These are phyloP conservation scores for Didymella pomorum DNA, from an alignment of 2,329 filamentous ascomycete genomes.

Conservation along the genomic window DNA sequence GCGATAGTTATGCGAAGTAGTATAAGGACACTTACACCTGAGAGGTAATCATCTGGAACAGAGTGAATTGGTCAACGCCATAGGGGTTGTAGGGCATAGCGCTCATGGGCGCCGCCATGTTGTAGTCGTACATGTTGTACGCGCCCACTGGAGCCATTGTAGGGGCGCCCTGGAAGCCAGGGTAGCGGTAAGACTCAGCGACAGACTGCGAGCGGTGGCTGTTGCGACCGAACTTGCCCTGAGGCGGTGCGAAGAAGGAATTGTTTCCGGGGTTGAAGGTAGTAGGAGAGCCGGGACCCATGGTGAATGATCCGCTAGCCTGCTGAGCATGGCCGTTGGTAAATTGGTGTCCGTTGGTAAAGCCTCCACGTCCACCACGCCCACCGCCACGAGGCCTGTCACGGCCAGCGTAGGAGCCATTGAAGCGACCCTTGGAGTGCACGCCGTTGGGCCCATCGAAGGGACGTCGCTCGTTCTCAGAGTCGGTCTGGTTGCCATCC, in stretches of 20 bases:
- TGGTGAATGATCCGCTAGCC: conserved; percentile 44
- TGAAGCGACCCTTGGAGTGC: conserved; percentile 43
- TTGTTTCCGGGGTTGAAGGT: conserved; percentile 48
- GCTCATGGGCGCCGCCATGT: conserved; percentile 63
- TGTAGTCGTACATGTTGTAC: conserved; percentile 66
- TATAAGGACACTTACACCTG: conserved; percentile 59
- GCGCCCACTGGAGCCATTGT: conserved; percentile 57
- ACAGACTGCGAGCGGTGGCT: conserved; percentile 69
- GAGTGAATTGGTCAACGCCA: conserved; percentile 64
- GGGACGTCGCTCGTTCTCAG: conserved; percentile 43
- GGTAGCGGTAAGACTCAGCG: conserved; percentile 60
- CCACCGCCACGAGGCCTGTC: conserved; percentile 59
- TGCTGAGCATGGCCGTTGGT: conserved; percentile 51
- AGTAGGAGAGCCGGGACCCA: conserved; percentile 49
- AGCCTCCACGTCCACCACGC: conserved; percentile 55
- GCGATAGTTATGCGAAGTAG: conserved; percentile 9
- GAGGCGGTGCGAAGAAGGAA: conserved; percentile 42
- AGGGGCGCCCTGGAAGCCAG: conserved; percentile 45
- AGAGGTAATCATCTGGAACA: conserved; percentile 66
- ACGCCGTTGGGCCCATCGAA: conserved; percentile 44
- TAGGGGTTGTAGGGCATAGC: conserved; percentile 66
- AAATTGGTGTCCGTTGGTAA: conserved; percentile 49
- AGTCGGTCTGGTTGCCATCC: conserved; percentile 48
- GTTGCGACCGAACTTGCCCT: conserved; percentile 57
- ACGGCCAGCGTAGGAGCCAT: conserved; percentile 48